phyloP scores from a whole-genome alignment of 2,329 filamentous ascomycete genomes.

The Penicillium sp. region DNA sequence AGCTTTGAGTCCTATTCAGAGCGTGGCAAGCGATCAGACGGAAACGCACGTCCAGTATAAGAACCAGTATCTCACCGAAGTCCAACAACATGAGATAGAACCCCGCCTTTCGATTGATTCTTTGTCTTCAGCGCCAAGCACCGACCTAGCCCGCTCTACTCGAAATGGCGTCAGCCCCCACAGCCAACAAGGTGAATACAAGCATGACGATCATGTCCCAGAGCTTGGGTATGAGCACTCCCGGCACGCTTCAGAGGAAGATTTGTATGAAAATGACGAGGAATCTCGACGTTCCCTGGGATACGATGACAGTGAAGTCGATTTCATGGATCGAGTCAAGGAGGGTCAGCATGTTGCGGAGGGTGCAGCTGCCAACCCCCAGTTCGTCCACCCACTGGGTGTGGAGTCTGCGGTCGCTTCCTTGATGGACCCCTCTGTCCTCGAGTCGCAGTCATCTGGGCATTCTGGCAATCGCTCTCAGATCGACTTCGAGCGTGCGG shows the following conservation, averaged over 20 bases:
- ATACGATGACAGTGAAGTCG: slow-evolving; percentile 61
- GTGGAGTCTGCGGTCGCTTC: slow-evolving; percentile 93
- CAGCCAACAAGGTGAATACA: slow-evolving; percentile 53
- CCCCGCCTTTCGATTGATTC: slow-evolving; percentile 63
- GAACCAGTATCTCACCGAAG: slow-evolving; percentile 46
- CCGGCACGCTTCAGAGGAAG: slow-evolving; percentile 36
- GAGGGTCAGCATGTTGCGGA: slow-evolving; percentile 74
- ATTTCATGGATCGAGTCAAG: slow-evolving; percentile 64
- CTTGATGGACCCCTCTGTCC: slow-evolving; percentile 79
- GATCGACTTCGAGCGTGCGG: slow-evolving; percentile 48
- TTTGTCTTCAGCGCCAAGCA: slow-evolving; percentile 63
- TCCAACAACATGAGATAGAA: slow-evolving; percentile 62
- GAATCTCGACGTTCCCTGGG: slow-evolving; percentile 59
- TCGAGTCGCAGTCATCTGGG: slow-evolving; percentile 65
- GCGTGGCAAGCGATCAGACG: slow-evolving; percentile 84
- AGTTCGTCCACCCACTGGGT: slow-evolving; percentile 74
- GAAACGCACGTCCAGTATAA: slow-evolving; percentile 57
- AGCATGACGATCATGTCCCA: slow-evolving; percentile 39
- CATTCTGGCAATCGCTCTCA: slow-evolving; percentile 56
- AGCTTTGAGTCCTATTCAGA: slow-evolving; percentile 86
- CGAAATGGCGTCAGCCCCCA: slow-evolving; percentile 61
- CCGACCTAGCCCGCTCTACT: slow-evolving; percentile 61
- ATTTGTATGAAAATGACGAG: slow-evolving; percentile 51
- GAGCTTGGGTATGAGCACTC: slow-evolving; percentile 50
- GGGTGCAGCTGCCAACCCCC: slow-evolving; percentile 73